phyloP scores from a whole-genome alignment of 2,329 filamentous ascomycete genomes.

The Neocatenulostroma microsporum region DNA sequence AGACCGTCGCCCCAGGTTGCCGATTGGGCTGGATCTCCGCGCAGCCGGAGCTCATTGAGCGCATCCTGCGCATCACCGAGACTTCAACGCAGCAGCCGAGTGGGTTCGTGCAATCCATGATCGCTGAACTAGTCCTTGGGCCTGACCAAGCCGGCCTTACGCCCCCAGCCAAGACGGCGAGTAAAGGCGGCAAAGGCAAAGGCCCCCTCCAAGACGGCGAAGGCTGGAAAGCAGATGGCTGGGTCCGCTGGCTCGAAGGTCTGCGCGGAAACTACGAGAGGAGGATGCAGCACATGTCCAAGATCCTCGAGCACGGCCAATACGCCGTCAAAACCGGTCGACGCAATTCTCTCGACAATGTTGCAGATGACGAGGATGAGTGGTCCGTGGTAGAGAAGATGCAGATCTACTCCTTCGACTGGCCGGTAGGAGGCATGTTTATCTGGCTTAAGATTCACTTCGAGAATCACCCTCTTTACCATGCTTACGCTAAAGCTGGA shows the following conservation, averaged over 20 bases:
- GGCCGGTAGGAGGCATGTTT: conserved; percentile 85
- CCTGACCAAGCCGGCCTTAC: conserved; percentile 50
- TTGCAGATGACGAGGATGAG: conserved; percentile 41
- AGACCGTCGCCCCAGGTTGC: conserved; percentile 84
- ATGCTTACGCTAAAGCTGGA: conserved; percentile 36
- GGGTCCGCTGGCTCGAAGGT: conserved; percentile 85
- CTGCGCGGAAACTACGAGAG: conserved; percentile 76
- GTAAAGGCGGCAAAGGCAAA: conserved; percentile 37
- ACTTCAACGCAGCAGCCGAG: conserved; percentile 73
- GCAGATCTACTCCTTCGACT: conserved; percentile 65
- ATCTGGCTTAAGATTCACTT: conserved; percentile 71
- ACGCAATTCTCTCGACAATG: conserved; percentile 26
- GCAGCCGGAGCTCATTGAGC: conserved; percentile 69
- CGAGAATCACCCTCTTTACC: conserved; percentile 62
- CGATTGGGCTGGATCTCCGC: conserved; percentile 86
- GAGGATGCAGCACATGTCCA: conserved; percentile 74
- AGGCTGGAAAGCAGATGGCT: conserved; percentile 74
- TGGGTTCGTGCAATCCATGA: conserved; percentile 79
- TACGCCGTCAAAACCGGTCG: conserved; percentile 57
- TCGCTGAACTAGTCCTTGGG: conserved; percentile 69
- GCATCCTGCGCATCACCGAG: conserved; percentile 67
- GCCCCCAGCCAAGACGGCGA: conserved; percentile 20
- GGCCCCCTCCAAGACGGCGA: conserved; percentile 44
- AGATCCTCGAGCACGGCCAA: conserved; percentile 60
- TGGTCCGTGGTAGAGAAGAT: conserved; percentile 72